A percentile compares a stretch with the other conserved stretches of the same genome.
Conservation (phyloP, 2,329 filamentous ascomycete species). For the Emericellopsis atlantica region DNA sequence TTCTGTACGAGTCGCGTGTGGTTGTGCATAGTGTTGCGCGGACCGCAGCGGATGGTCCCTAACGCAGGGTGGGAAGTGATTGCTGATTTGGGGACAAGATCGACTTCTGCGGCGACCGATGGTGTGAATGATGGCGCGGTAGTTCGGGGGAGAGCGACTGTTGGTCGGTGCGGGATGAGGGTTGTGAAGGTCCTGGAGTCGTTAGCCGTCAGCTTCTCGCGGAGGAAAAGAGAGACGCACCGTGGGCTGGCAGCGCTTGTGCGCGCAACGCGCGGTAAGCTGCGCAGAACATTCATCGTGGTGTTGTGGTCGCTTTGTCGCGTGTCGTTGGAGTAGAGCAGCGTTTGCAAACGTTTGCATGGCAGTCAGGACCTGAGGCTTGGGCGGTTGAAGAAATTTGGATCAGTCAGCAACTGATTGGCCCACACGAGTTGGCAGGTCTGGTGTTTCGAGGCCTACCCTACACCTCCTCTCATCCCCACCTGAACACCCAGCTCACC, state of each 20-base stretch:
- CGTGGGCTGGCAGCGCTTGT: neutral
- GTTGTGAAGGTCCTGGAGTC: slow-evolving; percentile 31
- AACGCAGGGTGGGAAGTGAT: slow-evolving; percentile 41
- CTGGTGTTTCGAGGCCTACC: too few relatives aligned
- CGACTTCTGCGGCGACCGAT: slow-evolving; percentile 14
- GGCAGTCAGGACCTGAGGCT: too few relatives aligned
- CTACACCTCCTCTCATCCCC: too few relatives aligned
- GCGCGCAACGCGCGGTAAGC: neutral
- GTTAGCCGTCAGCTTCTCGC: neutral
- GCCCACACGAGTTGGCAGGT: too few relatives aligned
- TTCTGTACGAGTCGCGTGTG: slow-evolving; percentile 44
- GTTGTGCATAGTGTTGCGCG: slow-evolving; percentile 43
- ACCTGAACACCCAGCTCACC: neutral
- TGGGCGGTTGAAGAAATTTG: neutral
- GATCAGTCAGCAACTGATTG: neutral
- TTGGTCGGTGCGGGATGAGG: slow-evolving; percentile 37
- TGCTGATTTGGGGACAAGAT: slow-evolving; percentile 30
- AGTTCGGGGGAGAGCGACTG: slow-evolving; percentile 19
- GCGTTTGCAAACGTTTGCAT: neutral
- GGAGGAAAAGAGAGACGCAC: neutral
- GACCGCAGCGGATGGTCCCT: slow-evolving; percentile 45
- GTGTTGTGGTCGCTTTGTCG: neutral
- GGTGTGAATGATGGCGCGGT: slow-evolving; percentile 10
- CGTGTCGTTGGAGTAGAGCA: neutral
- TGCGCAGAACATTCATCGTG: neutral